Conservation (phyloP, 1,139 yeast species). For the Hansenula sp. region DNA sequence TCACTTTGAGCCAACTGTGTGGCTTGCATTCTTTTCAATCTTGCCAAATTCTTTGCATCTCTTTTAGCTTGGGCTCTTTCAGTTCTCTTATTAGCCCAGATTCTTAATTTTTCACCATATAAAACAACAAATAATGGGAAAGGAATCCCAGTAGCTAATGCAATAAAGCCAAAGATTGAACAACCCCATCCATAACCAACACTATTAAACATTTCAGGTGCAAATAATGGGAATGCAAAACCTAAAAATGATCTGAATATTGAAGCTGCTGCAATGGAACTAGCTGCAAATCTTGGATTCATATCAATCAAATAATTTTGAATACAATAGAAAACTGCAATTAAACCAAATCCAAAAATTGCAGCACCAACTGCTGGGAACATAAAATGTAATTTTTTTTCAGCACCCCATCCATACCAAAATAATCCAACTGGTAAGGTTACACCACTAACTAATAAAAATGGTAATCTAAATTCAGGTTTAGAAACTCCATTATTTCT, state of each 20-base stretch:
- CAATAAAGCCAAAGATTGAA: constrained; percentile 53
- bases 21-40: constrained; percentile 21
- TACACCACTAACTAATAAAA: constrained; percentile 40
- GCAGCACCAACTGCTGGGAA: constrained; percentile 54
- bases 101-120: constrained; percentile 51
- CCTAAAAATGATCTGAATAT: constrained; percentile 57
- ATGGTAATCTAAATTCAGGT: constrained; percentile 52
- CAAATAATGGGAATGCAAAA: constrained; percentile 49
- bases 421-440: constrained; percentile 48
- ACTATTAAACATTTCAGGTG: constrained; percentile 36
- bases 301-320: constrained; percentile 61
- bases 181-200: constrained; percentile 66
- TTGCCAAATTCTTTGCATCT: constrained; percentile 33
- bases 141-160: constrained; percentile 54
- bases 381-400: constrained; percentile 46
- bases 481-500: constrained; percentile 48
- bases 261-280: constrained; percentile 58
- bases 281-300: constrained; percentile 61
- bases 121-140: constrained; percentile 54
- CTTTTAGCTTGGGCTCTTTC: constrained; percentile 37
- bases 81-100: constrained; percentile 49
- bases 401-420: constrained; percentile 65
- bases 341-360: constrained; percentile 48
- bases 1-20: not conserved
- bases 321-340: constrained; percentile 54